Percentiles rank a stretch among this genome's conserved stretches.
Conservation (phyloP, 2,329 filamentous ascomycete genomes). For the Gaeumannomyces sp. region DNA sequence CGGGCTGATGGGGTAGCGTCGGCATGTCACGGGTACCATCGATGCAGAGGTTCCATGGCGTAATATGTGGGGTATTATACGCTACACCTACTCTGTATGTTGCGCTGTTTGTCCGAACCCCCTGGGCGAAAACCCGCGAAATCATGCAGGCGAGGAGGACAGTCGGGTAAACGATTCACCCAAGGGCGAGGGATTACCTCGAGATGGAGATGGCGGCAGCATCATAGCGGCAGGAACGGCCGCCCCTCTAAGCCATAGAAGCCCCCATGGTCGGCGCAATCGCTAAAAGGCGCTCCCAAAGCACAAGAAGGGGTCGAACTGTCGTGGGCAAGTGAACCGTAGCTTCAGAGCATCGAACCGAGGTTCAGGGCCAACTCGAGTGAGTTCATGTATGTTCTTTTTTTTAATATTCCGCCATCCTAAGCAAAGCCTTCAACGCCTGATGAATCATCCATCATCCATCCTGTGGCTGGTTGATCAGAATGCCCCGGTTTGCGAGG, state of each 20-base stretch:
- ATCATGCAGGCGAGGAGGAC: background rate
- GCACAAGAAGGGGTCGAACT: background rate
- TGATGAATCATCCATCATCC: constrained; percentile 9
- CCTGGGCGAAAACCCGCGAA: background rate
- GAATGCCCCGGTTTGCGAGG: background rate
- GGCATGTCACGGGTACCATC: background rate
- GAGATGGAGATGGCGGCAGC: background rate
- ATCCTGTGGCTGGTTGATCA: constrained; percentile 1
- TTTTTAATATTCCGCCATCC: constrained; percentile 9
- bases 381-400: constrained; percentile 1
- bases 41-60: background rate
- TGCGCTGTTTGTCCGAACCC: background rate
- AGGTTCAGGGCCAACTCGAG: constrained; percentile 5
- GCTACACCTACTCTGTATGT: too few relatives aligned
- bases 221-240: background rate
- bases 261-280: background rate
- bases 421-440: constrained; percentile 10
- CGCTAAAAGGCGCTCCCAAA: background rate
- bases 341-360: background rate
- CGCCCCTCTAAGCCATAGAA: background rate
- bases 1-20: background rate
- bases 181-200: background rate
- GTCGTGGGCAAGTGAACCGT: background rate
- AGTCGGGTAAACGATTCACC: too few relatives aligned
- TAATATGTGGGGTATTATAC: background rate